Base-by-base conservation (phyloP, 106 monocot genomes). In the Iris macrosiphon region DNA sequence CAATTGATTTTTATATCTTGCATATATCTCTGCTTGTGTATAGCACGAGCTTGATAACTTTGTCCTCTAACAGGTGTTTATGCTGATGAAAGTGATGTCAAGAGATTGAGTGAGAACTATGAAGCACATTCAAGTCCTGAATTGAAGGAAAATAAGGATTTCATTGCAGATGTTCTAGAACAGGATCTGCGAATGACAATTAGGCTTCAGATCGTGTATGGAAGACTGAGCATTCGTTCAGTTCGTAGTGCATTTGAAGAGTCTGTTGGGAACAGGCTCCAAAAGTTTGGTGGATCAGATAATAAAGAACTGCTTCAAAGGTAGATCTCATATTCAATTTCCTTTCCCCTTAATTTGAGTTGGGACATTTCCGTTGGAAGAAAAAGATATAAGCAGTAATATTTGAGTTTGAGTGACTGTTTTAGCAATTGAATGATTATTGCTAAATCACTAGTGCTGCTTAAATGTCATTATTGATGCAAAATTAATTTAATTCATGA, bases 201-300 rank as follows among this genome's bases (percentile, higher is more conserved):
- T 45, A 75, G 81, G 53, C 95, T 95, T 56, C 85, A 89, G 55
- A 95, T 95, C 29, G 95, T 95, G 23, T 89, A 85, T 63, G 74
- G 85, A 6, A 82, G 82, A 47, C 53, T 96, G 24, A 83, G 82
- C 39, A 90, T 96, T 70, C 60, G 60, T 8, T 96, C 95, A n/a
- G 89, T 90, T 5, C 82, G 95, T 15, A 80, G 68, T 65, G 82
- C 89, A 21, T 96, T 96, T 82, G 85, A 79, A 73, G 82, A 96
- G 46, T 82, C 86, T 45, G 82, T 96, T 4, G 86, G 89, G 63
- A 77, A 31, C 45, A 79, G 89, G 66, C 63, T 96, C 31, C 49
- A 57, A 65, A 96, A 79, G 49, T 77, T 86, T 27, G 69, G 76
- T 59, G 73, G 81, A 43, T 63, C 71, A 34, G 82, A 86, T 31